Conservation (phyloP, 106 monocot genomes). For the Dioscorea zingiberensis region DNA sequence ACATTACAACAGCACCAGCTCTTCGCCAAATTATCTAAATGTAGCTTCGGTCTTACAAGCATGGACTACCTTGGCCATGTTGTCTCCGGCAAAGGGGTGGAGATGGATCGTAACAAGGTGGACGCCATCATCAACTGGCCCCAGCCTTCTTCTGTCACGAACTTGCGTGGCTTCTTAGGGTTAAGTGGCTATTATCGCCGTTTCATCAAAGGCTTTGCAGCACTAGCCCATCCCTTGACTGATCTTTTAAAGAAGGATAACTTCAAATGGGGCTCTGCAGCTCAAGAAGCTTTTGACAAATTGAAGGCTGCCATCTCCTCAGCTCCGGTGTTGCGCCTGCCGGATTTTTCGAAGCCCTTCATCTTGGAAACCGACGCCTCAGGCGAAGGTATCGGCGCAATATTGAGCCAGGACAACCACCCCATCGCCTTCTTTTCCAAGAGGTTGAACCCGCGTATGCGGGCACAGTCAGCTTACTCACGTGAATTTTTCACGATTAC, state of each 20-base stretch:
- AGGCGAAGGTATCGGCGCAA: background rate
- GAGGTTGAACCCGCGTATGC: background rate
- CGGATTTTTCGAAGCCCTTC: background rate
- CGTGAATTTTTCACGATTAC: background rate
- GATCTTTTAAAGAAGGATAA: background rate
- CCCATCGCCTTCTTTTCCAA: background rate
- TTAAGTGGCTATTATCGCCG: background rate
- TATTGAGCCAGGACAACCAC: background rate
- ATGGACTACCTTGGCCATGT: background rate
- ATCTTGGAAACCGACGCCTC: background rate
- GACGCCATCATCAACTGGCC: background rate
- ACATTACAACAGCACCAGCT: background rate
- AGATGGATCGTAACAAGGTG: background rate
- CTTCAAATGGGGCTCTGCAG: too few species aligned
- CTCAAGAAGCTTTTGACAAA: too few species aligned
- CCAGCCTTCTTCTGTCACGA: background rate
- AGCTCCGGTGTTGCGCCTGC: background rate
- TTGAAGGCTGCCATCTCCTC: too few species aligned
- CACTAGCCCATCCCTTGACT: background rate
- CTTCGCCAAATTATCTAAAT: background rate
- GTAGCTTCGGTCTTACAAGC: background rate
- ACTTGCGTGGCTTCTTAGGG: background rate
- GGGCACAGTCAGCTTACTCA: background rate
- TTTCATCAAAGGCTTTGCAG: background rate
- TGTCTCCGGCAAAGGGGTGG: background rate